phyloP scores from a whole-genome alignment of 768 basidiomycete genomes.

The Phanerodontia chrysosporium region DNA sequence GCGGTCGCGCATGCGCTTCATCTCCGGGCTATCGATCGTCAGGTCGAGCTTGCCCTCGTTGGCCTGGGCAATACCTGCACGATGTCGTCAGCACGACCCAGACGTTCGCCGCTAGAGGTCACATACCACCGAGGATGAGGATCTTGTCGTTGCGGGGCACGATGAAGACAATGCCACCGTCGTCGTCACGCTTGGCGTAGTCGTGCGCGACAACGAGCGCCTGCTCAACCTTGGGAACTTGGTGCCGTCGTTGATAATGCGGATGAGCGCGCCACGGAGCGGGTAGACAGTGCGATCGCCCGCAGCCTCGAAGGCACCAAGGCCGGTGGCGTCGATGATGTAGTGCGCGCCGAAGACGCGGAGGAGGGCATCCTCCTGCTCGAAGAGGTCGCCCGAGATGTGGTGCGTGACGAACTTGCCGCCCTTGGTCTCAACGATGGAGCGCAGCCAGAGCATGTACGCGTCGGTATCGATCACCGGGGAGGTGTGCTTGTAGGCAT shows the following conservation, averaged over 20 bases:
- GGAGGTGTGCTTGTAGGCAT: slow-evolving; percentile 31
- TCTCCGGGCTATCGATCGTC: slow-evolving; percentile 17
- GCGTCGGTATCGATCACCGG: slow-evolving; percentile 35
- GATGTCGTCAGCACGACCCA: not conserved
- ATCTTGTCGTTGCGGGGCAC: slow-evolving; percentile 30
- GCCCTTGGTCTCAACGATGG: slow-evolving; percentile 24
- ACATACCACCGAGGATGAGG: slow-evolving; percentile 27
- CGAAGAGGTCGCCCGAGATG: slow-evolving; percentile 30
- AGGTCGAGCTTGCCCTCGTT: slow-evolving; percentile 17
- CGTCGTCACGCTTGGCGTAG: slow-evolving; percentile 23
- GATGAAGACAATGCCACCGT: slow-evolving; percentile 28
- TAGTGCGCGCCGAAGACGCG: slow-evolving; percentile 25
- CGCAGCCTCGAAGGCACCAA: slow-evolving; percentile 28
- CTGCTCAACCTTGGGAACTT: slow-evolving; percentile 30
- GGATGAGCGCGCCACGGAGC: slow-evolving; percentile 31
- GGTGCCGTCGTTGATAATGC: slow-evolving; percentile 30
- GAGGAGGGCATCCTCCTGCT: slow-evolving; percentile 20
- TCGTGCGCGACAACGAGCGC: slow-evolving; percentile 31
- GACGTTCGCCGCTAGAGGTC: not conserved
- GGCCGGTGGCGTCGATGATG: slow-evolving; percentile 35
- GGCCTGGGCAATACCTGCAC: slow-evolving; percentile 16
- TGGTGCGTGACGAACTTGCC: slow-evolving; percentile 26
- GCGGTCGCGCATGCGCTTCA: slow-evolving; percentile 15
- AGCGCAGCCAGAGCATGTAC: slow-evolving; percentile 32
- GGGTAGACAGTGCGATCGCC: slow-evolving; percentile 32